Conservation (phyloP, 2,329 filamentous ascomycete species). For the Huntiella savannae region DNA sequence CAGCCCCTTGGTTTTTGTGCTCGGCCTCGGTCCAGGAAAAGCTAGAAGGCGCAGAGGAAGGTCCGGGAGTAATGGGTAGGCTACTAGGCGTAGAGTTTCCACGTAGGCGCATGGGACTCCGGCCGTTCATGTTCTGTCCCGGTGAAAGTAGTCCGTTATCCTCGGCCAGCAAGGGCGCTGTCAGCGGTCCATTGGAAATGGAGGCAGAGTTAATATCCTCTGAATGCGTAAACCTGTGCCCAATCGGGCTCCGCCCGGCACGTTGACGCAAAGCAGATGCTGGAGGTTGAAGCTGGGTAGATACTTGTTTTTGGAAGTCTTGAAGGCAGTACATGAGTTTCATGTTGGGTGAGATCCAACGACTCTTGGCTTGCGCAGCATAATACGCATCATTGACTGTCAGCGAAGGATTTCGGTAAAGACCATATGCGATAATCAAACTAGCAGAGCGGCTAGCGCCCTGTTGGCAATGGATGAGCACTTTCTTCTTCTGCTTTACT, state of each 20-base stretch:
- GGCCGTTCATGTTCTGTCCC: conserved; percentile 13
- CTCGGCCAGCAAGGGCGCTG: conserved; percentile 39
- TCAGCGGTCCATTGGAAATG: conserved; percentile 35
- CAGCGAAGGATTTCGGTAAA: conserved; percentile 58
- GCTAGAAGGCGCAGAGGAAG: conserved; percentile 46
- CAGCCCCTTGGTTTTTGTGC: conserved; percentile 21
- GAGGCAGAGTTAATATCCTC: conserved; percentile 34
- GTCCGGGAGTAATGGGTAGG: conserved; percentile 37
- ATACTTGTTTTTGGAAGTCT: conserved; percentile 52
- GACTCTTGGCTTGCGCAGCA: conserved; percentile 59
- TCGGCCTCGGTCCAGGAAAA: conserved; percentile 38
- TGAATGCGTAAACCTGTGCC: conserved; percentile 41
- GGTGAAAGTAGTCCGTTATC: conserved; percentile 19
- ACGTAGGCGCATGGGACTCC: conserved; percentile 27
- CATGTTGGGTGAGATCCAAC: conserved; percentile 86
- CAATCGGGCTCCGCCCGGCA: conserved; percentile 35
- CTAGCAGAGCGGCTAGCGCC: conserved; percentile 72
- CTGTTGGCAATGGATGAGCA: conserved; percentile 71
- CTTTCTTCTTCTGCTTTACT: conserved; percentile 54
- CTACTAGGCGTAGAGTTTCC: conserved; percentile 34
- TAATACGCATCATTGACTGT: conserved; percentile 73
- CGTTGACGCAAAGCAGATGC: conserved; percentile 29
- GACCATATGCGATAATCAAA: conserved; percentile 67
- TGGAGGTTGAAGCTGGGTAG: conserved; percentile 27
- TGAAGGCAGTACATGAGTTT: conserved; percentile 77